These are phyloP conservation scores for Mycena venus DNA, from an alignment of 768 basidiomycete genomes.

Conservation along the genomic window DNA sequence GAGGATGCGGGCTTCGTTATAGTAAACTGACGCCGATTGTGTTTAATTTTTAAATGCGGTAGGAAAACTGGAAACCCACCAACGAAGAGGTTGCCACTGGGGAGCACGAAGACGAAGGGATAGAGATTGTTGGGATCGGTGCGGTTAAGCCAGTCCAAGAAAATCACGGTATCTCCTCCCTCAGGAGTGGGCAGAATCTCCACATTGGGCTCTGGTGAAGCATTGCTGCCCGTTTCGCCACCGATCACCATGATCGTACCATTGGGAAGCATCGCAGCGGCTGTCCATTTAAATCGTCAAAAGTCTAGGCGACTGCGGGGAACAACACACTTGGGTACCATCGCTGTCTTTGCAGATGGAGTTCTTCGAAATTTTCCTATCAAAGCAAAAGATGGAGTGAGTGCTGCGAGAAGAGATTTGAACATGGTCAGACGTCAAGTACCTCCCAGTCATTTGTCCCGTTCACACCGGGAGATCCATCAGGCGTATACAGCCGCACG, in stretches of 20 bases:
- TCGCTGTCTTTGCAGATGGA: conserved; percentile 64
- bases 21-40: conserved; percentile 64
- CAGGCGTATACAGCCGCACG: conserved; percentile 79
- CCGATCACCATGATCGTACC: conserved; percentile 69
- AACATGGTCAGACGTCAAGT: no score
- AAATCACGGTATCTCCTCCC: conserved; percentile 72
- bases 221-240: conserved; percentile 82
- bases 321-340: conserved; percentile 49
- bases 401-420: no score
- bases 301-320: background rate
- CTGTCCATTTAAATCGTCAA: conserved; percentile 46
- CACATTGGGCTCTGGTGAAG: conserved; percentile 72
- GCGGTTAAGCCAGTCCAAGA: conserved; percentile 75
- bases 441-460: conserved; percentile 88
- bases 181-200: conserved; percentile 78
- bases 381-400: no score
- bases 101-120: conserved; percentile 81
- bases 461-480: conserved; percentile 76
- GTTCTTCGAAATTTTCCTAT: conserved; percentile 70
- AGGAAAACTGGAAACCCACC: conserved; percentile 58
- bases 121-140: conserved; percentile 89
- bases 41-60: background rate
- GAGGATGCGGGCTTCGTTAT: conserved; percentile 85
- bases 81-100: conserved; percentile 77
- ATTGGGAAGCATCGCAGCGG: conserved; percentile 77